Base-by-base conservation (phyloP, 345 rosid genomes). In the Laguncularia racemosa region DNA sequence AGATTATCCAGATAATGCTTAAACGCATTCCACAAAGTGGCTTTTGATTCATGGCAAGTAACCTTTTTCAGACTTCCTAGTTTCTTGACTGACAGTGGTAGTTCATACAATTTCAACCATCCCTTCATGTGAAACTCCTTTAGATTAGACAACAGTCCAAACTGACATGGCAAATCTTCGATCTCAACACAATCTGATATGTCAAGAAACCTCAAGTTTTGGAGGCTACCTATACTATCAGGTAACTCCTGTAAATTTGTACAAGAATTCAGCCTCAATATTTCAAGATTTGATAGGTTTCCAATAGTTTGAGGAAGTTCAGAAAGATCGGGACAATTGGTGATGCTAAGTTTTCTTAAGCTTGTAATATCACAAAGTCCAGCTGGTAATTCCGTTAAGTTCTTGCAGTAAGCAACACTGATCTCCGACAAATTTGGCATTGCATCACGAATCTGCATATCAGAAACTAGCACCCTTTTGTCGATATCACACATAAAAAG, bases 31-130 rank as follows among this genome's bases (percentile, higher is more conserved):
- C 90, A 84, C 38, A 67, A 40, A 2, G 0, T 6, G 23, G 72
- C 79, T 1, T 58, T 73, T 45, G 79, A 81, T 69, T 75, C 75
- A 47, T 89, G 86, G 16, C 95, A 80, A 3, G 64, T 61, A 19
- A 88, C 83, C 15, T 59, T 44, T 62, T 56, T 48, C 53, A 84
- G 45, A 23, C 66, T 15, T 62, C 61, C 50, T 3, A 84, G 84
- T 0, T 75, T 59, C 43, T 3, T 49, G 19, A 81, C 46, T 16
- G 82, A 74, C 40, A 15, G 11, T 1, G 90, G 95, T 43, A 78
- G 20, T 16, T 67, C 62, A 6, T 73, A 51, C 15, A 55, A 71
- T 14, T 2, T 4, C 6, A 56, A 52, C 69, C 89, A 83, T 21
- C 78, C 83, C 38, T 44, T 77, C 89, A 87, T 79, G 52, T 62